A percentile compares a stretch with the other conserved stretches of the same genome.
Evolutionary conservation across 2,329 filamentous ascomycete species (phyloP).

Genomic region (Paecilomyces niveus): DNA sequence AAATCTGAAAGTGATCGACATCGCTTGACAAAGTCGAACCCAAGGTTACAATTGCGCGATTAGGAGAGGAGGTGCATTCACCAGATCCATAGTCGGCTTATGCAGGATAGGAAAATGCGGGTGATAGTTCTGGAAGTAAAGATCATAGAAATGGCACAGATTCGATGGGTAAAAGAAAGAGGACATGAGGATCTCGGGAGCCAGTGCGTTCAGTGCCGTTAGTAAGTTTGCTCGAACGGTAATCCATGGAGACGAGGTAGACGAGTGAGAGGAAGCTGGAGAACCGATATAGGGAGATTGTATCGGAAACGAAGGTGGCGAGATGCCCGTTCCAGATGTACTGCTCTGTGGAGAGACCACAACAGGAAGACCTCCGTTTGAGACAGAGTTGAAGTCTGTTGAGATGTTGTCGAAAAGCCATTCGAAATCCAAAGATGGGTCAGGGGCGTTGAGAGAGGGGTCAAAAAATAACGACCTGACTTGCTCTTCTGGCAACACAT

Average conservation of each 20-base stretch:
- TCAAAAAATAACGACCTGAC: slow-evolving; percentile 14
- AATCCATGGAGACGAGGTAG: slow-evolving; percentile 11
- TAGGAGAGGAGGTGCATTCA: slow-evolving; percentile 13
- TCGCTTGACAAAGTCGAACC: slow-evolving; percentile 16
- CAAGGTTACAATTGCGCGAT: slow-evolving; percentile 18
- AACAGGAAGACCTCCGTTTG: slow-evolving; percentile 4
- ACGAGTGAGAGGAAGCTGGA: slow-evolving; percentile 5
- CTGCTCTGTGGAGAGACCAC: slow-evolving; percentile 6
- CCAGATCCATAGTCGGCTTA: slow-evolving; percentile 12
- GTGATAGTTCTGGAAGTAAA: slow-evolving; percentile 20
- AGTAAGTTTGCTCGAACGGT: slow-evolving; percentile 11
- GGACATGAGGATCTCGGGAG: slow-evolving; percentile 10
- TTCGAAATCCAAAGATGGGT: slow-evolving; percentile 14
- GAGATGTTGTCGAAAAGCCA: slow-evolving; percentile 17
- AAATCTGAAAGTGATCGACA: slow-evolving; percentile 10
- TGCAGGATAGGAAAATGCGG: slow-evolving; percentile 22
- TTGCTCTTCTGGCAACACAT: slow-evolving; percentile 5
- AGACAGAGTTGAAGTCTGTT: slow-evolving; percentile 6
- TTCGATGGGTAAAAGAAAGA: slow-evolving; percentile 17
- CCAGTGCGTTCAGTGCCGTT: slow-evolving; percentile 11
- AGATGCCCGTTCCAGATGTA: slow-evolving; percentile 6
- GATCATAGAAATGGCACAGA: slow-evolving; percentile 13
- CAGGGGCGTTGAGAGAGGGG: slow-evolving; percentile 11
- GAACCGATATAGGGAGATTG: slow-evolving; percentile 9
- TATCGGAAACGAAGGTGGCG: slow-evolving; percentile 7